Percentiles rank a stretch among this genome's conserved stretches.
These are phyloP conservation scores for Epichloe baconii DNA, from an alignment of 2,329 filamentous ascomycete genomes.

Conservation along the genomic window DNA sequence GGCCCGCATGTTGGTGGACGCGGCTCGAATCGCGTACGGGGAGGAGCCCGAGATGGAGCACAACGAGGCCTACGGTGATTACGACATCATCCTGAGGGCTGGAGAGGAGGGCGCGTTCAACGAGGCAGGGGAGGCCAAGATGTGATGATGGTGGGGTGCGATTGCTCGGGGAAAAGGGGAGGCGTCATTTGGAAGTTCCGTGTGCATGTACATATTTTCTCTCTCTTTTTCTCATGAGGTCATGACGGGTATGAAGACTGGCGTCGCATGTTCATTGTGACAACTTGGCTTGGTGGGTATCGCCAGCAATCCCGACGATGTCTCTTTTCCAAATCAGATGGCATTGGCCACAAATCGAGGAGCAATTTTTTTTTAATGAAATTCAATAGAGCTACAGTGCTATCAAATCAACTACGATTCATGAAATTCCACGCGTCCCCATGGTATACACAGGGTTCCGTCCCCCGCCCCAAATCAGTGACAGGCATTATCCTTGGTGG, in stretches of 20 bases:
- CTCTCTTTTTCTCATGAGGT: neutral
- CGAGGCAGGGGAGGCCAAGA: conserved; percentile 23
- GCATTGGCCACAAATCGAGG: no score
- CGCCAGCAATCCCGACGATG: no score
- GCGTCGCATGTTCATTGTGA: neutral
- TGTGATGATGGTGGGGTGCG: conserved; percentile 10
- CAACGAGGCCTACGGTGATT: conserved; percentile 40
- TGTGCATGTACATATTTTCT: neutral
- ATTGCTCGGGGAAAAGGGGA: no score
- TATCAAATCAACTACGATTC: no score
- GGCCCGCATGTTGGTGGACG: conserved; percentile 77
- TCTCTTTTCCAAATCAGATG: no score
- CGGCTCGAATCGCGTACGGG: conserved; percentile 70
- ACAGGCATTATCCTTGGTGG: conserved; percentile 80
- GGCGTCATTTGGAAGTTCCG: neutral
- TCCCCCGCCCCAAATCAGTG: conserved; percentile 39
- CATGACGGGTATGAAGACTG: neutral
- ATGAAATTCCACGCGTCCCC: no score
- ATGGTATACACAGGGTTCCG: no score
- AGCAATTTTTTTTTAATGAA: no score
- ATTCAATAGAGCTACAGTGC: no score
- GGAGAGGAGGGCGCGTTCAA: conserved; percentile 33
- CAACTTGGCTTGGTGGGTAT: no score
- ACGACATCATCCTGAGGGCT: conserved; percentile 33
- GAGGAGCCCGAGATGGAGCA: conserved; percentile 76